Evolutionary conservation across 768 basidiomycete genomes (phyloP).

Genomic region (Postia placenta): DNA sequence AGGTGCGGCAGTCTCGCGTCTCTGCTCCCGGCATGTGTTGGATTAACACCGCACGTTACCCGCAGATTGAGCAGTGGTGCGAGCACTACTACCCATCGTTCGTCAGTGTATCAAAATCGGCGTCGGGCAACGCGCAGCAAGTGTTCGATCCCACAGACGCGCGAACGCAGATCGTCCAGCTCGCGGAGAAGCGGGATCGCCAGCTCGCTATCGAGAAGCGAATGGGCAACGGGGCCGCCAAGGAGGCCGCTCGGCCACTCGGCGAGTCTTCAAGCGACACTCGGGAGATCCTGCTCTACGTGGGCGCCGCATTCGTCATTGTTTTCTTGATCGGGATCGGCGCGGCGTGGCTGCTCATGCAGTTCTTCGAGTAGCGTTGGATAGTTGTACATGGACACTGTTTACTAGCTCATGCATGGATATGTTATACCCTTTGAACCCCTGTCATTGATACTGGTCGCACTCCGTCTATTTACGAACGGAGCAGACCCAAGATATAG

Average conservation of each 20-base stretch:
- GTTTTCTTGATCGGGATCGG: slow-evolving; percentile 22
- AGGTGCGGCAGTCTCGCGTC: slow-evolving; percentile 50
- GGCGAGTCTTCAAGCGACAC: slow-evolving; percentile 2
- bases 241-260: slow-evolving; percentile 4
- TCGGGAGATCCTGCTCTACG: slow-evolving; percentile 24
- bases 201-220: slow-evolving; percentile 25
- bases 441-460: no score
- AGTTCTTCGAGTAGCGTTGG: slow-evolving; percentile 4
- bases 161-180: slow-evolving; percentile 44
- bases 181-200: slow-evolving; percentile 37
- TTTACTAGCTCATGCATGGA: not conserved
- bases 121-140: slow-evolving; percentile 1
- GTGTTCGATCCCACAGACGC: slow-evolving; percentile 47
- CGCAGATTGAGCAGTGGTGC: slow-evolving; percentile 87
- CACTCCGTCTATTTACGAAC: no score
- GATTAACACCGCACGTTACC: slow-evolving; percentile 5
- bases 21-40: not conserved
- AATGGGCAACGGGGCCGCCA: slow-evolving; percentile 13
- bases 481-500: no score
- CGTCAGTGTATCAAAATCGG: slow-evolving; percentile 36
- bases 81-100: slow-evolving; percentile 95
- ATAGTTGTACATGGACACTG: not conserved
- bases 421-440: not conserved
- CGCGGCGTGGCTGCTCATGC: slow-evolving; percentile 20
- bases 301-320: slow-evolving; percentile 21